phyloP scores from a whole-genome alignment of 176 grass and related monocot species.

The Cenchrus purpureus region DNA sequence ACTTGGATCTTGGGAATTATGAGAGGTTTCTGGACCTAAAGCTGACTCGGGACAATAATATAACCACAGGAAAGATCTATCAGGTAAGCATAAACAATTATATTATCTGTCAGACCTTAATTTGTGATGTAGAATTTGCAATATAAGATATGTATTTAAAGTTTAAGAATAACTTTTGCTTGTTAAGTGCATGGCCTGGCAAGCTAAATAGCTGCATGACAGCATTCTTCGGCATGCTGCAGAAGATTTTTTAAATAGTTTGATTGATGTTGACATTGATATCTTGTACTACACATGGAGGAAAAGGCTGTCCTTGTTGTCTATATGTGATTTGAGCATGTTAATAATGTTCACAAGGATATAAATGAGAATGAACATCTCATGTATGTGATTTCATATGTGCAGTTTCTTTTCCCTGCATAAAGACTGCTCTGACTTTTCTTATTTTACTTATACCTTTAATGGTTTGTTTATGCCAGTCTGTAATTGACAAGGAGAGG shows the following conservation, averaged over 20 bases:
- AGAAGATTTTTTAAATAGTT: constrained; percentile 14
- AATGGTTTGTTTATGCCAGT: constrained; percentile 53
- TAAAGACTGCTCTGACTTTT: constrained; percentile 34
- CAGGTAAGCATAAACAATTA: constrained; percentile 45
- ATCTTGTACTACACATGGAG: constrained; percentile 29
- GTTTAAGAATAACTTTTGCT: not conserved
- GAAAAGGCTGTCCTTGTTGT: constrained; percentile 31
- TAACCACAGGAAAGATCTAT: constrained; percentile 82
- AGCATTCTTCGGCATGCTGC: not conserved
- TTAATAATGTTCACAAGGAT: constrained; percentile 29
- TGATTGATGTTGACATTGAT: constrained; percentile 16
- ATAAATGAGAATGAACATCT: constrained; percentile 21
- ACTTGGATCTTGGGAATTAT: constrained; percentile 80
- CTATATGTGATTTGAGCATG: constrained; percentile 32
- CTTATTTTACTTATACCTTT: constrained; percentile 23
- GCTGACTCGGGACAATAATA: constrained; percentile 74
- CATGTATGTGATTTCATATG: not conserved
- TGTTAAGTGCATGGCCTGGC: not conserved
- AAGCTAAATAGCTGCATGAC: not conserved
- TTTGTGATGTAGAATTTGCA: not conserved
- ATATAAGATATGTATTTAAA: not conserved
- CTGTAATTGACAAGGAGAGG: constrained; percentile 77
- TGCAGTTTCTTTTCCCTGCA: constrained; percentile 37
- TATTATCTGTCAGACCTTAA: not conserved
- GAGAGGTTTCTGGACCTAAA: constrained; percentile 82